Conservation (phyloP, 2,329 filamentous ascomycete species). For the Fusarium paranaense region DNA sequence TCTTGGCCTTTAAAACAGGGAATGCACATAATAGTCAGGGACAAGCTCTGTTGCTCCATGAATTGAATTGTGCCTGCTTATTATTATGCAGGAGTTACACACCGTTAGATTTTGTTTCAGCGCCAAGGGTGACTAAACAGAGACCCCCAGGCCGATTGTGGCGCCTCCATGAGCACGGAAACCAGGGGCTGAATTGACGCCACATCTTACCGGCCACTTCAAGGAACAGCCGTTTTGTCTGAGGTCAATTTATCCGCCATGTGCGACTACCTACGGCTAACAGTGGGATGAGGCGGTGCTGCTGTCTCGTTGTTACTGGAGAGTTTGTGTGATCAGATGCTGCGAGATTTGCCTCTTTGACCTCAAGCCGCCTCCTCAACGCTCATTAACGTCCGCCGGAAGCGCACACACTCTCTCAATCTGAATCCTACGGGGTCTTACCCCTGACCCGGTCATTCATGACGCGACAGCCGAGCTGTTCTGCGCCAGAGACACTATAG, state of each 20-base stretch:
- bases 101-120: background rate
- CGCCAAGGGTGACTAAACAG: background rate
- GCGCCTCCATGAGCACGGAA: conserved; percentile 5
- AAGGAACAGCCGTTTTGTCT: conserved; percentile 10
- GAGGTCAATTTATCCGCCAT: background rate
- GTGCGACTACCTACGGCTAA: conserved; percentile 6
- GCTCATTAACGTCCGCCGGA: conserved; percentile 1
- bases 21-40: background rate
- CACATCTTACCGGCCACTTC: conserved; percentile 17
- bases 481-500: conserved; percentile 11
- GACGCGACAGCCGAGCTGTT: conserved; percentile 27
- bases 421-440: background rate
- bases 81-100: background rate
- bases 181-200: conserved; percentile 15
- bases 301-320: background rate
- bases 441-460: conserved; percentile 26
- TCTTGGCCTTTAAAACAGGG: background rate
- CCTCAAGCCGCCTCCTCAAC: conserved; percentile 4
- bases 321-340: conserved; percentile 2
- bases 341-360: conserved; percentile 27
- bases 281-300: background rate
- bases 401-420: conserved; percentile 1
- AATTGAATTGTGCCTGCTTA: background rate
- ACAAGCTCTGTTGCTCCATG: background rate
- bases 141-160: conserved; percentile 9